Base-by-base conservation (phyloP, 2,329 filamentous ascomycete species). In the Teratosphaeria gauchensis region DNA sequence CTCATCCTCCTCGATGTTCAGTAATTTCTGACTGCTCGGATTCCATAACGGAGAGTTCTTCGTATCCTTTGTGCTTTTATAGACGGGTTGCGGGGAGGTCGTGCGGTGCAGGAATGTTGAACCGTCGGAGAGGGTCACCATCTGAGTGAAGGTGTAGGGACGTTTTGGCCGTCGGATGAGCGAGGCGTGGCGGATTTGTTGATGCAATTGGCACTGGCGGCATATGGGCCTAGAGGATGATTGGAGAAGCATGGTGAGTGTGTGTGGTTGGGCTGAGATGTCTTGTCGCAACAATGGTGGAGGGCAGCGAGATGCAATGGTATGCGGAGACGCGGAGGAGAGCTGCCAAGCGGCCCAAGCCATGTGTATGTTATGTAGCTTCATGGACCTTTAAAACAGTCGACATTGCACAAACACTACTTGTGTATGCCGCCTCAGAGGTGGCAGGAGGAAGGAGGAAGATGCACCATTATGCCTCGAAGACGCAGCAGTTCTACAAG, bases 101-200 rank as follows among this genome's bases (percentile, higher is more conserved):
- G 89, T 92, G 71, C 88, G 88, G 69, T 86, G 81, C 54, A 87
- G 85, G 76, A 84, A 97, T 61, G 92, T 88, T 69, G 84, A 89
- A 67, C 94, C 94, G 78, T 99, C 94, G 48, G 88, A 90, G 64
- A 97, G 87, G 57, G 91, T 92, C 65, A 99, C 81, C 61, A 99
- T 83, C 77, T 99, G 94, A n/a, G 92, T 96, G 80, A 96, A 97
- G 66, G 87, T 90, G 81, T 96, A 97, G 51, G 94, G 92, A 5
- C 92, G 85, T 70, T 91, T 88, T n/a, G 91, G 91, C 16, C 94
- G 90, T 62, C 82, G 83, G 71, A 97, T 84, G 63, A 96, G 88
- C 28, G 89, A 91, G 56, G 94, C 94, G 72, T 90, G 84, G 61
- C 91, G 87, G 71, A 85, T 80, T 77, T 92, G 88, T 55, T 67